Evolutionary conservation across 2,329 filamentous ascomycete genomes (phyloP), one percentile per base, ranked within the genome.

Genomic region (Cyphellophora attinorum): DNA sequence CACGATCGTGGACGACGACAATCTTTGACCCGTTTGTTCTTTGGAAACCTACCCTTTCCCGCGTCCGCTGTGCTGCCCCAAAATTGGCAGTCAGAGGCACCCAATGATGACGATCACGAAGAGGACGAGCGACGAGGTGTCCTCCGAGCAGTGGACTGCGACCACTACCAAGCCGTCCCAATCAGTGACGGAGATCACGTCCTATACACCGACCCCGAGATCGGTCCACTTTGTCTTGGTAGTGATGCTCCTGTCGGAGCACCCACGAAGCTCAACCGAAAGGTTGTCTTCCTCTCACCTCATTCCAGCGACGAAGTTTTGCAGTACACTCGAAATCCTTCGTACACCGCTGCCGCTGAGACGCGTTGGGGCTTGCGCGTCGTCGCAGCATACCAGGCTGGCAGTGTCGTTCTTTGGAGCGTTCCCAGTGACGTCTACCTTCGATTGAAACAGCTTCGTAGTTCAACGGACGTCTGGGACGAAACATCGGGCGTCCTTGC

Each of bases 101-200:
- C 15, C 6, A 19, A 11, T 14, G 32, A 19, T 3, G 19, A 14
- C 13, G 19, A 39, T 16, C 40, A 27, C 6, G 37, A 44, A 11
- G 33, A 29, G 48, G 39, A 37, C 47, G 29, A 38, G 41, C 34
- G 32, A 39, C 40, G 48, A 45, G 56, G 51, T 19, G 48, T 57
- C 6, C 51, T 65, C n/a, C 55, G 59, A 19, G 58, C 61, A 11
- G 61, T 58, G 1, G 61, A 59, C 31, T 66, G 66, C 19, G 74
- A 80, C 47, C 74, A 81, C 46, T 79, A 76, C 47, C 69, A 68
- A 29, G 76, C 76, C 2, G 57, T 79, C 10, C 77, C 79, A 3
- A 52, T 82, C 25, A 77, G 73, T 41, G 79, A 82, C 51, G 76
- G 77, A 2, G 60, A 70, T 37, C 75, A 81, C 45, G 62, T 82